These are phyloP conservation scores for Parascedosporium putredinis DNA, from an alignment of 2,329 filamentous ascomycete species.

Conservation along the genomic window DNA sequence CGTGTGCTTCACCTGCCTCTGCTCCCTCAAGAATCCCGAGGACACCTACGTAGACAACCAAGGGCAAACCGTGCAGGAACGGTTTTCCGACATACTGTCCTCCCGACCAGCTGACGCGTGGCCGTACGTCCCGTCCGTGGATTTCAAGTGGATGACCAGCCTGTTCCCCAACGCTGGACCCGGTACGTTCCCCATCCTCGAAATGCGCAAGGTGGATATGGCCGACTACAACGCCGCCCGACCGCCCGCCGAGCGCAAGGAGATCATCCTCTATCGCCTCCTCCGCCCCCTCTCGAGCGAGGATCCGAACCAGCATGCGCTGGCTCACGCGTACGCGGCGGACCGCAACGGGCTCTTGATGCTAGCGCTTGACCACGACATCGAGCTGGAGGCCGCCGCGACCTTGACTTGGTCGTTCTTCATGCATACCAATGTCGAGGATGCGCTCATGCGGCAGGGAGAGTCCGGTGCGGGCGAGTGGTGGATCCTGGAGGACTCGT, in stretches of 20 bases:
- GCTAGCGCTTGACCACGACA: conserved; percentile 37
- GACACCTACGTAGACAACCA: conserved; percentile 11
- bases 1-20: conserved; percentile 39
- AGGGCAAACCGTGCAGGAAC: conserved; percentile 16
- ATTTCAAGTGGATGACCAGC: conserved; percentile 29
- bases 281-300: conserved; percentile 29
- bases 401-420: conserved; percentile 42
- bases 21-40: conserved; percentile 38
- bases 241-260: conserved; percentile 32
- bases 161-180: conserved; percentile 23
- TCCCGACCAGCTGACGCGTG: conserved; percentile 28
- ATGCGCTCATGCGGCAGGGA: conserved; percentile 32
- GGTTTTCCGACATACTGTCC: conserved; percentile 30
- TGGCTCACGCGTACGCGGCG: conserved; percentile 38
- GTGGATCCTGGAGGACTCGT: conserved; percentile 44
- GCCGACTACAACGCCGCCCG: conserved; percentile 29
- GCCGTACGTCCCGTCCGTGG: conserved; percentile 33
- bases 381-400: conserved; percentile 32
- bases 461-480: conserved; percentile 25
- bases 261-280: conserved; percentile 40
- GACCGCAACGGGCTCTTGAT: conserved; percentile 46
- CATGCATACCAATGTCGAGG: conserved; percentile 37
- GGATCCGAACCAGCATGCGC: conserved; percentile 33
- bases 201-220: conserved; percentile 48
- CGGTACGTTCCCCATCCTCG: conserved; percentile 37